Percentiles rank a stretch among this genome's conserved stretches.
These are phyloP conservation scores for Hippophae tibetana DNA, from an alignment of 306 rosid species.

Conservation along the genomic window DNA sequence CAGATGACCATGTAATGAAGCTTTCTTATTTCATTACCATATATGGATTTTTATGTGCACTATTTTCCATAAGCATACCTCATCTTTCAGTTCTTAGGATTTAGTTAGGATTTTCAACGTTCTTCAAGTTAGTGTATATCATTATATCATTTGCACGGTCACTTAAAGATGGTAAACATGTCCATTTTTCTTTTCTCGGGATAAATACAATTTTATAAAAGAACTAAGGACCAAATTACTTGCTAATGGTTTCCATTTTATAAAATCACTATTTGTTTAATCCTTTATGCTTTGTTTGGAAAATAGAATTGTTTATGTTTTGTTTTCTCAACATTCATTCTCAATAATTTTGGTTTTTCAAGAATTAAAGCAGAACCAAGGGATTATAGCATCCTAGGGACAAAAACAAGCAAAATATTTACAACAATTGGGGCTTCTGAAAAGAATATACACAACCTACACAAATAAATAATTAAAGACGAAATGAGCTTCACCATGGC, in stretches of 20 bases:
- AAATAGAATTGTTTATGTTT: background rate
- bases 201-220: background rate
- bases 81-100: constrained; percentile 84
- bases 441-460: constrained; percentile 4
- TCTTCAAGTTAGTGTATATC: constrained; percentile 62
- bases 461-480: too few species aligned
- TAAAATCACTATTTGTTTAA: background rate
- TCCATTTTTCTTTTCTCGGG: background rate
- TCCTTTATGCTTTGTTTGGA: background rate
- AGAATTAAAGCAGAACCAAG: constrained; percentile 65
- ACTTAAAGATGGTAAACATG: constrained; percentile 59
- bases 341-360: constrained; percentile 17
- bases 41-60: constrained; percentile 65
- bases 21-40: constrained; percentile 73
- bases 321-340: background rate
- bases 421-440: constrained; percentile 84
- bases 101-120: constrained; percentile 86
- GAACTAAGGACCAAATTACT: background rate
- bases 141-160: constrained; percentile 48
- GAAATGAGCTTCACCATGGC: too few species aligned
- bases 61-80: constrained; percentile 82
- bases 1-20: constrained; percentile 51
- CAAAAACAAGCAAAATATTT: constrained; percentile 54
- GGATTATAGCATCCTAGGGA: constrained; percentile 67
- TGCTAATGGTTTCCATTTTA: background rate